Percentiles rank a stretch among this genome's conserved stretches.
phyloP scores from a whole-genome alignment of 441 rosid species.

The Omphalea diandra region DNA sequence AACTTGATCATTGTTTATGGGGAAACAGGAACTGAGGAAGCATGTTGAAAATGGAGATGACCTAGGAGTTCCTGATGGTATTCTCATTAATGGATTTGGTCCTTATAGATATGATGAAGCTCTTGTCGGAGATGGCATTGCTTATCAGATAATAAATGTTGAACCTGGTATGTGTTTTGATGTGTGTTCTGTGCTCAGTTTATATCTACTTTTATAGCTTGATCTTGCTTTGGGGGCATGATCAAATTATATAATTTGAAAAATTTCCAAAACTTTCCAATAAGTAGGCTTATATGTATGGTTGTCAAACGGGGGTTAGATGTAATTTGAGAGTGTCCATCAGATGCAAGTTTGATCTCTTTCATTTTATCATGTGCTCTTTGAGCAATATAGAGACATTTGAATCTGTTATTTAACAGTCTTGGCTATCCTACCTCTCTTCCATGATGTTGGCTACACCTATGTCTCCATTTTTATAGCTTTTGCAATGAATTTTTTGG shows the following conservation, averaged over 20 bases:
- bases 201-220: neutral
- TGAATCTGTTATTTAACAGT: neutral
- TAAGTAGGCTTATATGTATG: neutral
- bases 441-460: neutral
- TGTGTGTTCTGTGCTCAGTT: neutral
- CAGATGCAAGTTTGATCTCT: conserved; percentile 1
- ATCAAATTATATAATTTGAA: neutral
- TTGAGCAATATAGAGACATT: neutral
- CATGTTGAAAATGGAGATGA: conserved; percentile 54
- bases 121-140: conserved; percentile 45
- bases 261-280: neutral
- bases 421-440: neutral
- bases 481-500: neutral
- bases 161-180: conserved; percentile 55
- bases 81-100: conserved; percentile 73
- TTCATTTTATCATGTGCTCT: neutral
- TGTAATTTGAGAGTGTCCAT: conserved; percentile 1
- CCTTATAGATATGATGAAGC: conserved; percentile 60
- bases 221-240: conserved; percentile 7
- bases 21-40: conserved; percentile 64
- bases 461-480: neutral
- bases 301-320: neutral
- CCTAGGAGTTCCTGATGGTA: conserved; percentile 73
- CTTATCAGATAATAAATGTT: conserved; percentile 65
- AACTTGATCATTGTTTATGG: conserved; percentile 17